Conservation (phyloP, 2,329 filamentous ascomycete species). For the Rhynchosporium secalis region DNA sequence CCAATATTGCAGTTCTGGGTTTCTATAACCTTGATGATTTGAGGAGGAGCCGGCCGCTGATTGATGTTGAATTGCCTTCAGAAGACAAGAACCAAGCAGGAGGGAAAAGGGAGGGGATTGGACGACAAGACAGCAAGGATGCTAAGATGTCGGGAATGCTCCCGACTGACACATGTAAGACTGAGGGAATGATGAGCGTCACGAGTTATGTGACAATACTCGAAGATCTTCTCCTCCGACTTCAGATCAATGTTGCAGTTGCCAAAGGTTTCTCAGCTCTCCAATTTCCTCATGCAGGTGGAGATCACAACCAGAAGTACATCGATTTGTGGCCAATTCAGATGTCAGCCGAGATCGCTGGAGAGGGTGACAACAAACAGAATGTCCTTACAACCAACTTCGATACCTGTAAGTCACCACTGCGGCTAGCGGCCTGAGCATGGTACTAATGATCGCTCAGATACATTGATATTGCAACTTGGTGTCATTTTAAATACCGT, state of each 20-base stretch:
- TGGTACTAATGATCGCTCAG: no score
- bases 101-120: slow-evolving; percentile 38
- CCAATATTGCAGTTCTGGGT: slow-evolving; percentile 80
- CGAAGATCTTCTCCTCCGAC: slow-evolving; percentile 74
- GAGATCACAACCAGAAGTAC: slow-evolving; percentile 65
- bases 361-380: slow-evolving; percentile 61
- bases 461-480: slow-evolving; percentile 79
- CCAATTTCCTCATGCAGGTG: slow-evolving; percentile 64
- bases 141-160: slow-evolving; percentile 58
- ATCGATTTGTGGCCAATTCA: slow-evolving; percentile 92
- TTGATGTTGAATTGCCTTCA: slow-evolving; percentile 52
- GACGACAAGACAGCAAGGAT: slow-evolving; percentile 55
- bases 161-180: slow-evolving; percentile 69
- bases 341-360: slow-evolving; percentile 81
- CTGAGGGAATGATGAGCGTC: slow-evolving; percentile 66
- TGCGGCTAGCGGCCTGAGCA: no score
- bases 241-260: slow-evolving; percentile 82
- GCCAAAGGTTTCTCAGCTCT: slow-evolving; percentile 78
- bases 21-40: slow-evolving; percentile 81
- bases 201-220: slow-evolving; percentile 79
- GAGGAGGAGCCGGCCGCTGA: slow-evolving; percentile 56
- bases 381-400: slow-evolving; percentile 83
- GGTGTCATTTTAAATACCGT: slow-evolving; percentile 84
- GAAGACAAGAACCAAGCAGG: slow-evolving; percentile 40
- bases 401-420: slow-evolving; percentile 60